These are phyloP conservation scores for Raddia distichophylla DNA, from an alignment of 176 grass and related monocot genomes.

Conservation along the genomic window DNA sequence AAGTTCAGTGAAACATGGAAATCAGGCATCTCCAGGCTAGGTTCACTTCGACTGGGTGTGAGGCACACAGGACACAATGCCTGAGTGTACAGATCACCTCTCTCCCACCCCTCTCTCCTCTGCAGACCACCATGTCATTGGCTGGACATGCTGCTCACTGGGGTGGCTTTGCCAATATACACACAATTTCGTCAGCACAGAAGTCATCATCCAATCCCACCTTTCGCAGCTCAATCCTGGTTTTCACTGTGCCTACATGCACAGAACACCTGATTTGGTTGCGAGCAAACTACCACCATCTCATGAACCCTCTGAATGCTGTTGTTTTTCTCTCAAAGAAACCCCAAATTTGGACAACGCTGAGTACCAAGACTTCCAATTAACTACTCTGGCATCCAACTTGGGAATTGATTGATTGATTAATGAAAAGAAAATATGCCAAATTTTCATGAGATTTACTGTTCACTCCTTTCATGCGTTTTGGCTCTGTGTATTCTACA, in stretches of 20 bases:
- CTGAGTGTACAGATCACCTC: not conserved
- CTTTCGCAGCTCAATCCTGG: not conserved
- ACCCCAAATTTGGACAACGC: not conserved
- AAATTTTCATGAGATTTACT: not conserved
- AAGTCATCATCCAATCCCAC: not conserved
- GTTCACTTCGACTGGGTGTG: not conserved
- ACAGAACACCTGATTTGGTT: not conserved
- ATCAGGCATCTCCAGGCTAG: not conserved
- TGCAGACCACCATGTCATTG: not conserved
- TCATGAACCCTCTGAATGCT: not conserved
- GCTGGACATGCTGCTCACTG: not conserved
- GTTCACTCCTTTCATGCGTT: not conserved
- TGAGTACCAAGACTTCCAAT: not conserved
- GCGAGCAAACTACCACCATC: not conserved
- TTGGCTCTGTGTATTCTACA: not conserved
- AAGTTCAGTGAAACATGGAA: slow-evolving; percentile 13
- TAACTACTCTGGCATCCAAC: not conserved
- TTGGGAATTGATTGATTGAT: slow-evolving; percentile 7
- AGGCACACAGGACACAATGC: not conserved
- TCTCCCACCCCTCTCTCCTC: not conserved
- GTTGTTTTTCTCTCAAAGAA: not conserved
- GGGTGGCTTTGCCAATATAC: not conserved
- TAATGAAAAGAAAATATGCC: not conserved
- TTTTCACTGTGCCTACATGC: not conserved
- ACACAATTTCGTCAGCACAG: not conserved